These are phyloP conservation scores for Pilatotrama ljubarskyi DNA, from an alignment of 768 basidiomycete species.

Conservation along the genomic window DNA sequence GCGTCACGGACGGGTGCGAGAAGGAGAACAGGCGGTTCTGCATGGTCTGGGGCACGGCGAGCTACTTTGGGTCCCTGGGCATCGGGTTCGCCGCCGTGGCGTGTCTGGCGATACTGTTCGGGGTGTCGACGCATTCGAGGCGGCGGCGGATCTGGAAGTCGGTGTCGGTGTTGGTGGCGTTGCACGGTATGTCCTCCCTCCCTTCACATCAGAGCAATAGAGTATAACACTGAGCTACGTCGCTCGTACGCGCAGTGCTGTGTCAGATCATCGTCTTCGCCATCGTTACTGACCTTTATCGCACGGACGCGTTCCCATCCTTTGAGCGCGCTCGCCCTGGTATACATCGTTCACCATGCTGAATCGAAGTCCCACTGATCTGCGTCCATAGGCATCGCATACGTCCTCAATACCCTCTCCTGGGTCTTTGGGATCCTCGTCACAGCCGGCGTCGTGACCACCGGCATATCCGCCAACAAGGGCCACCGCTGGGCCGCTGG, in stretches of 20 bases:
- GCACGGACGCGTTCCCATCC: slow-evolving; percentile 42
- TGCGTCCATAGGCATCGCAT: slow-evolving; percentile 52
- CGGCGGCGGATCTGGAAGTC: slow-evolving; percentile 77
- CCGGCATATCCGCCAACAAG: slow-evolving; percentile 61
- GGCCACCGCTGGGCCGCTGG: slow-evolving; percentile 78
- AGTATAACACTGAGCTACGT: background rate
- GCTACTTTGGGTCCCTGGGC: slow-evolving; percentile 63
- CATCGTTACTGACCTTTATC: slow-evolving; percentile 63
- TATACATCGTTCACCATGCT: slow-evolving; percentile 35
- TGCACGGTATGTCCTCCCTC: slow-evolving; percentile 50
- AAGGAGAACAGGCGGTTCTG: slow-evolving; percentile 61
- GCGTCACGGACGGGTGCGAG: slow-evolving; percentile 47
- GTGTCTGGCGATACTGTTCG: slow-evolving; percentile 59
- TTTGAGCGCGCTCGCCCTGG: slow-evolving; percentile 64
- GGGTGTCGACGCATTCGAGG: slow-evolving; percentile 71
- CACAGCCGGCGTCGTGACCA: slow-evolving; percentile 53
- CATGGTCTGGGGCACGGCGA: slow-evolving; percentile 68
- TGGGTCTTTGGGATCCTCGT: slow-evolving; percentile 62
- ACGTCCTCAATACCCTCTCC: slow-evolving; percentile 56
- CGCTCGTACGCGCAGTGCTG: slow-evolving; percentile 39
- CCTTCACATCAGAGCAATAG: background rate
- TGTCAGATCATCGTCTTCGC: slow-evolving; percentile 63
- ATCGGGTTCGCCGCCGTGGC: slow-evolving; percentile 64
- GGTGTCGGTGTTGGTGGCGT: slow-evolving; percentile 60
- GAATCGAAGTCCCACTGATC: background rate